Evolutionary conservation across 2,329 filamentous ascomycete genomes (phyloP), one percentile per base, ranked within the genome.

Genomic region (Cadophora gregata): DNA sequence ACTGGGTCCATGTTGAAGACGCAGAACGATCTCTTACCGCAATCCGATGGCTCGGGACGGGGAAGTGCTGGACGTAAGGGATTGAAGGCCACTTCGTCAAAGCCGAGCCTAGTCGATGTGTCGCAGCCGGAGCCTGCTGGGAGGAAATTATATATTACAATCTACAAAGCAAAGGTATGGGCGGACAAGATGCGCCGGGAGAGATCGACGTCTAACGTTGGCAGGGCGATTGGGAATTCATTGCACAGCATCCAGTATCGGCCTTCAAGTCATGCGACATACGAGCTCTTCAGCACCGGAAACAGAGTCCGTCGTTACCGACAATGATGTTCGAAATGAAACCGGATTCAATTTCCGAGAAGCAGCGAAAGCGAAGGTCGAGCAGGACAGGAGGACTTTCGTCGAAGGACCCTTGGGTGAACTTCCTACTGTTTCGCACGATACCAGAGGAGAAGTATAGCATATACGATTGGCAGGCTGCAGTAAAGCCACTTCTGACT

Each of bases 291-390:
- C 81, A 86, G 50, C 85, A 89, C 72, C 85, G 87, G 60, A 90
- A 90, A 73, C 86, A 89, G 72, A 85, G 84, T 0, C 83, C 85
- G 12, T 80, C 84, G 4, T 77, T 87, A 8, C 86, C 86, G 1
- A 90, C 88, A 6, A 81, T 90, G 14, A 80, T 88, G 55, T 75
- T 90, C 45, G 85, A 69, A 65, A 78, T 90, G 58, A 80, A 81
- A 25, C 81, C 82, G 24, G 83, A 85, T 70, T 80, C 82, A 0
- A 72, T 77, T 9, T 81, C 83, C 45, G 87, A 90, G 70, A 89
- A 87, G 75, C 80, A 88, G 69, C 84, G 86, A 64, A 90, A 89
- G 72, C 84, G 88, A 59, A 83, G 88, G 67, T 90, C 88, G 56
- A 90, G 88, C 71, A 83, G 88, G 67, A 86, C 88, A 3, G 83